Conservation (phyloP, 2,329 filamentous ascomycete genomes). For the Xylariaceae sp. region DNA sequence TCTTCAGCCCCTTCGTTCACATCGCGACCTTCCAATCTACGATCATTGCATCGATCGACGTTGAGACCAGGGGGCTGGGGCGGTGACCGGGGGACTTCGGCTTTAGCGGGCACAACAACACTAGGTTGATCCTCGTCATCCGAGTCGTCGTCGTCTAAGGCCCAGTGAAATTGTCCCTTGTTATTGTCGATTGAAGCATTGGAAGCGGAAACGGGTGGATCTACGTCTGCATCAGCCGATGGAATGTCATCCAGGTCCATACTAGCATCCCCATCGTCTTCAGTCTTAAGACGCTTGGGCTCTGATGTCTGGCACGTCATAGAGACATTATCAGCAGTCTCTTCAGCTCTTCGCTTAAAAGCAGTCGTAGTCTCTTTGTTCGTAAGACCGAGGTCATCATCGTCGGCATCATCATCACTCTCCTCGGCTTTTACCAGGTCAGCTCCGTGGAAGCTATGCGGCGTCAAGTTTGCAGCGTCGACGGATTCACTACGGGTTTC, state of each 20-base stretch:
- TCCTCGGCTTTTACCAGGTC: slow-evolving; percentile 16
- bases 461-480: background rate
- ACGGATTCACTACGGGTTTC: slow-evolving; percentile 26
- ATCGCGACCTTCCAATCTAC: slow-evolving; percentile 20
- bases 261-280: slow-evolving; percentile 15
- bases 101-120: background rate
- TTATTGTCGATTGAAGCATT: background rate
- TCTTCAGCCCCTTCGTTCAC: slow-evolving; percentile 10
- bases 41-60: background rate
- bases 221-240: background rate
- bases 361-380: slow-evolving; percentile 2
- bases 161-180: slow-evolving; percentile 28
- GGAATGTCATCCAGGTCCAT: slow-evolving; percentile 11
- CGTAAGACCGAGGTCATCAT: slow-evolving; percentile 14
- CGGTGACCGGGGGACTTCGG: background rate
- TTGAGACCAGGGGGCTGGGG: background rate
- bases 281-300: slow-evolving; percentile 21
- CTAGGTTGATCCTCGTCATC: slow-evolving; percentile 16
- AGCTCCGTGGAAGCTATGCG: slow-evolving; percentile 1
- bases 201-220: background rate
- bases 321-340: slow-evolving; percentile 13
- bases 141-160: slow-evolving; percentile 28
- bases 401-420: slow-evolving; percentile 7
- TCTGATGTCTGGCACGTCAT: slow-evolving; percentile 8
- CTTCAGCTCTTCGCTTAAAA: slow-evolving; percentile 23